Evolutionary conservation across 495 filamentous ascomycete genomes (phyloP).

Genomic region (Neurospora sp.): DNA sequence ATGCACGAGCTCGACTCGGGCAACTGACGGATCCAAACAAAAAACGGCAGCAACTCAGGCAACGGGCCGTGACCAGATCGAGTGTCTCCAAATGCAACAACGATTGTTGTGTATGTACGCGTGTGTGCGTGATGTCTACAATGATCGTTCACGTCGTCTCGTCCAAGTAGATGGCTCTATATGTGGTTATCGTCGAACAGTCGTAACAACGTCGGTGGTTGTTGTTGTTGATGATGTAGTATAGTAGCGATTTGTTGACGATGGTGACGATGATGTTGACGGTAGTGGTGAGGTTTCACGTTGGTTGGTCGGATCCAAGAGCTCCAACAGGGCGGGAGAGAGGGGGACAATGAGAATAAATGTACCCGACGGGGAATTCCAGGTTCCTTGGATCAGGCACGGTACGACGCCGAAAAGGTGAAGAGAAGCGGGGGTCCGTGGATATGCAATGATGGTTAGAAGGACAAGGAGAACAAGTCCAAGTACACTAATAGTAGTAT

Average conservation of each 20-base stretch:
- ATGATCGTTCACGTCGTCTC: neutral
- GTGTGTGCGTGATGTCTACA: neutral
- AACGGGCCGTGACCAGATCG: neutral
- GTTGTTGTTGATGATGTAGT: neutral
- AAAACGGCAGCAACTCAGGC: neutral
- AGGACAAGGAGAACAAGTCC: neutral
- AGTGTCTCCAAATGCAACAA: neutral
- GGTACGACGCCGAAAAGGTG: neutral
- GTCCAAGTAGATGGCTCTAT: neutral
- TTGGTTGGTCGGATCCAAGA: neutral
- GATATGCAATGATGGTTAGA: neutral
- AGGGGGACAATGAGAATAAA: neutral
- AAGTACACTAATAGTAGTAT: neutral
- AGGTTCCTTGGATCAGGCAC: neutral
- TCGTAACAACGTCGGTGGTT: neutral
- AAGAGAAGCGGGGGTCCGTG: neutral
- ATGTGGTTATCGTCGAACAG: neutral
- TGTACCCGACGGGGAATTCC: neutral
- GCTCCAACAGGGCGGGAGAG: neutral
- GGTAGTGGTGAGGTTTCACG: neutral
- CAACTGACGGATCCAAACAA: neutral
- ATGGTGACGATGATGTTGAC: neutral
- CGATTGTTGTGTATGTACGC: neutral
- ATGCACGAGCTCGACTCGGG: neutral
- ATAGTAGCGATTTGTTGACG: neutral